Percentiles rank a stretch among this genome's conserved stretches.
These are phyloP conservation scores for Canavalia ensiformis DNA, from an alignment of 306 rosid genomes.

Conservation along the genomic window DNA sequence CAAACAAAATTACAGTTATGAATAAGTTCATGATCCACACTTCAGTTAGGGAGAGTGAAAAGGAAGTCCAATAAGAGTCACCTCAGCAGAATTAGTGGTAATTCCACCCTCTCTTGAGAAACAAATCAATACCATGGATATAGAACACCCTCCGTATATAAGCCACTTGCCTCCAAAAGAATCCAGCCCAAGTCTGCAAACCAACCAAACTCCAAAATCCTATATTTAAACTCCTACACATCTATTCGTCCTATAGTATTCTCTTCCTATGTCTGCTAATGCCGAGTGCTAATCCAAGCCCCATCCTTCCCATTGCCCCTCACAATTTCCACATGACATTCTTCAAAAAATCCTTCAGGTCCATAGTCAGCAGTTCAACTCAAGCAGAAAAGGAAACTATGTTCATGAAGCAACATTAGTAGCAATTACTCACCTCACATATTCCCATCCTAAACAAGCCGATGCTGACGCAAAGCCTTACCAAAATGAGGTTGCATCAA, in stretches of 20 bases:
- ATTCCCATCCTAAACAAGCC: conserved; percentile 66
- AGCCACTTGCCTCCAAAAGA: conserved; percentile 82
- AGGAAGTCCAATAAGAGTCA: conserved; percentile 53
- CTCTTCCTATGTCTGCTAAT: conserved; percentile 60
- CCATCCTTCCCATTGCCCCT: conserved; percentile 46
- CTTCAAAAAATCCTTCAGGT: conserved; percentile 50
- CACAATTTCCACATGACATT: conserved; percentile 48
- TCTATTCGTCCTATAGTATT: conserved; percentile 61
- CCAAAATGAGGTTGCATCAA: conserved; percentile 99
- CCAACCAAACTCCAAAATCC: conserved; percentile 70
- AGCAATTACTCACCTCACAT: conserved; percentile 41
- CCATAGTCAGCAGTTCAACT: conserved; percentile 50
- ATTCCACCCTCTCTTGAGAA: conserved; percentile 66
- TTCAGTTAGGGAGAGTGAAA: conserved; percentile 54
- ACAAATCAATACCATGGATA: conserved; percentile 72
- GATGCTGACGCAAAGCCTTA: conserved; percentile 92
- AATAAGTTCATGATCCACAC: conserved; percentile 60
- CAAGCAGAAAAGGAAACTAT: conserved; percentile 53
- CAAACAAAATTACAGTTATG: conserved; percentile 57
- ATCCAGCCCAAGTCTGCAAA: conserved; percentile 64
- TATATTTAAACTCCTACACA: conserved; percentile 67
- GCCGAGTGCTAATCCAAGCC: conserved; percentile 49
- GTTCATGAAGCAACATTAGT: conserved; percentile 51
- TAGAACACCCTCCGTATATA: conserved; percentile 54
- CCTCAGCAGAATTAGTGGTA: conserved; percentile 62